Conservation (phyloP, 2,329 filamentous ascomycete genomes). For the Neonectria punicea region DNA sequence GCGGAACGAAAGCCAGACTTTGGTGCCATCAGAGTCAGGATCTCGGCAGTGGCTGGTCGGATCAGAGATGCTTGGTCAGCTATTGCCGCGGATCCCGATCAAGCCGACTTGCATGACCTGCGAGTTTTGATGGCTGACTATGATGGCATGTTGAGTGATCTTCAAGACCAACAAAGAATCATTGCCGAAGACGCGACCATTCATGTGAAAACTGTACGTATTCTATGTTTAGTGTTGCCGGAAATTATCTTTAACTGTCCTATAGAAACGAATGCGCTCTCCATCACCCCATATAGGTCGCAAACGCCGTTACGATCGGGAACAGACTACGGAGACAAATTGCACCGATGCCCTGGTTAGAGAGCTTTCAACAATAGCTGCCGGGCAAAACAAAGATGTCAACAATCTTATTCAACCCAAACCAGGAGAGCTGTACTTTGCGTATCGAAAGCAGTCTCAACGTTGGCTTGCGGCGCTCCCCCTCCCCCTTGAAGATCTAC, state of each 20-base stretch:
- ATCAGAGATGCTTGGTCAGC: background rate
- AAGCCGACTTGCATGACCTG: too few species aligned
- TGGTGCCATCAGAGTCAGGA: background rate
- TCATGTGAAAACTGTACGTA: background rate
- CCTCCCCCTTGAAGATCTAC: background rate
- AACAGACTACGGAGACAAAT: background rate
- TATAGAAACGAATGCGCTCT: background rate
- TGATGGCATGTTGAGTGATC: background rate
- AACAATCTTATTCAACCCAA: slow-evolving; percentile 1
- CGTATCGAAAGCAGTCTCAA: slow-evolving; percentile 1
- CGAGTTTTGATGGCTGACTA: background rate
- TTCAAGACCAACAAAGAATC: background rate
- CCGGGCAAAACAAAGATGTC: background rate
- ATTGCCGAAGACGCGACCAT: background rate
- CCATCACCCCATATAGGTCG: background rate
- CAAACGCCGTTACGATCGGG: background rate
- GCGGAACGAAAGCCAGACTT: background rate
- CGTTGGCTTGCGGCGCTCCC: background rate
- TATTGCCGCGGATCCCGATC: too few species aligned
- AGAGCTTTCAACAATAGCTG: background rate
- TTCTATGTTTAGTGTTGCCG: background rate
- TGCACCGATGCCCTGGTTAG: background rate
- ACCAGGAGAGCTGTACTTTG: background rate
- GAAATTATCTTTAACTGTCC: background rate
- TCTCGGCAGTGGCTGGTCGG: background rate